Percentiles rank a stretch among this genome's conserved stretches.
Conservation (phyloP, 257 asterid genomes). For the Forsythia viridissima region DNA sequence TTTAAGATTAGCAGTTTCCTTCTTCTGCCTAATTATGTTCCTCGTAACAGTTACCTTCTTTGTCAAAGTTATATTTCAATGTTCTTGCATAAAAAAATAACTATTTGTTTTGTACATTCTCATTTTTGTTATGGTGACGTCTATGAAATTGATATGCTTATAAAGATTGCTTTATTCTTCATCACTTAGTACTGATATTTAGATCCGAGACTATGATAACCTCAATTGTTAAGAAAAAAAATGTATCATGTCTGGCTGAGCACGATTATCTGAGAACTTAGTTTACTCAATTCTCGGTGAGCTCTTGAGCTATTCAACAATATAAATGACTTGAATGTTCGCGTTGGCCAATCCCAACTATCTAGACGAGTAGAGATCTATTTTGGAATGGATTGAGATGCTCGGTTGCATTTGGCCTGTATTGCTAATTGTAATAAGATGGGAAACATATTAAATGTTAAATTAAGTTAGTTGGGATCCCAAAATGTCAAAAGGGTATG, state of each 20-base stretch:
- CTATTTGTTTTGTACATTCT: neutral
- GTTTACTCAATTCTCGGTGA: too few species aligned
- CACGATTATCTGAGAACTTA: too few species aligned
- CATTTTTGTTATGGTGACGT: neutral
- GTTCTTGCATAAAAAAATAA: too few species aligned
- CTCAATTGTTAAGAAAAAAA: neutral
- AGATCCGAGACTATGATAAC: neutral
- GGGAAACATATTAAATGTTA: neutral
- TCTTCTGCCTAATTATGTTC: too few species aligned
- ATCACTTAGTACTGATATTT: conserved; percentile 4
- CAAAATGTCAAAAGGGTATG: neutral
- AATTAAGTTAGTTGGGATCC: neutral
- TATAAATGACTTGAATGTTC: too few species aligned
- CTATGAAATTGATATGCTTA: neutral
- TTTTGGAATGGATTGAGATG: too few species aligned
- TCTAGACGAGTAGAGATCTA: too few species aligned
- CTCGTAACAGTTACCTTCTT: neutral
- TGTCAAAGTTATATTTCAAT: neutral
- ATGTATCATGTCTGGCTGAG: too few species aligned
- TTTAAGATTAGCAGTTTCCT: too few species aligned
- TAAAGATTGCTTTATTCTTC: conserved; percentile 10
- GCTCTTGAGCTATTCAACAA: too few species aligned
- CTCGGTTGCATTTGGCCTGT: neutral
- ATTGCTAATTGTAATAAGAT: neutral
- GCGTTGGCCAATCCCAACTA: too few species aligned